Conservation (phyloP, 2,329 filamentous ascomycete genomes). For the Xylaria sp. region DNA sequence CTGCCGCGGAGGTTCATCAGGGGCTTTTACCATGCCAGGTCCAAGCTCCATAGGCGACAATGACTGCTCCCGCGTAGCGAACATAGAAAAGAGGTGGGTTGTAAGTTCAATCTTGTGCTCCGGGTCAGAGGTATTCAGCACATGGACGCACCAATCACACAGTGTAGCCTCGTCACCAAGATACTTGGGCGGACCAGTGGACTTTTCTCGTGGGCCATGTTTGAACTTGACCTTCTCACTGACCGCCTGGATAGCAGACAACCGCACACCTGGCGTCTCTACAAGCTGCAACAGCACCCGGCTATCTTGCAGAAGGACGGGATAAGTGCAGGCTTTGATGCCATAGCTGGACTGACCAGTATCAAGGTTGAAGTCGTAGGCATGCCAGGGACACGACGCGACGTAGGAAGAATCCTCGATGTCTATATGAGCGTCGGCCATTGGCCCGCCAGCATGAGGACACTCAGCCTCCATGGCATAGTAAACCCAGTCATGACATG, state of each 20-base stretch:
- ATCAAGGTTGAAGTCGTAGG: slow-evolving; percentile 62
- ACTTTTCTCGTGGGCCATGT: slow-evolving; percentile 45
- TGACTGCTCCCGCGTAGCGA: slow-evolving; percentile 54
- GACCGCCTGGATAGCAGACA: slow-evolving; percentile 55
- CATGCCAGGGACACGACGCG: slow-evolving; percentile 61
- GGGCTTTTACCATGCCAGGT: slow-evolving; percentile 51
- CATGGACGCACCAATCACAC: slow-evolving; percentile 61
- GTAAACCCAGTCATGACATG: slow-evolving; percentile 56
- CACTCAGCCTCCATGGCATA: slow-evolving; percentile 62
- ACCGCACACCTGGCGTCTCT: slow-evolving; percentile 39
- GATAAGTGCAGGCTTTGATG: slow-evolving; percentile 59
- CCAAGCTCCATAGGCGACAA: slow-evolving; percentile 56
- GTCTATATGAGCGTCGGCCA: slow-evolving; percentile 58
- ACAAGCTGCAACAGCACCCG: slow-evolving; percentile 52
- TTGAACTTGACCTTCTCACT: slow-evolving; percentile 60
- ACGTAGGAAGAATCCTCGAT: slow-evolving; percentile 61
- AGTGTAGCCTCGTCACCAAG: slow-evolving; percentile 56
- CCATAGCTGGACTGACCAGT: slow-evolving; percentile 61
- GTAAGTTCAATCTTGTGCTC: slow-evolving; percentile 61
- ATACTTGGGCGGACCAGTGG: slow-evolving; percentile 43
- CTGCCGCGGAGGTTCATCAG: slow-evolving; percentile 56
- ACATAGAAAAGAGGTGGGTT: slow-evolving; percentile 56
- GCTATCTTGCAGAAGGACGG: slow-evolving; percentile 53
- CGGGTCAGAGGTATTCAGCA: slow-evolving; percentile 57
- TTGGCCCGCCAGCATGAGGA: slow-evolving; percentile 59